phyloP scores from a whole-genome alignment of 441 rosid species.

The Brassica hybrid region DNA sequence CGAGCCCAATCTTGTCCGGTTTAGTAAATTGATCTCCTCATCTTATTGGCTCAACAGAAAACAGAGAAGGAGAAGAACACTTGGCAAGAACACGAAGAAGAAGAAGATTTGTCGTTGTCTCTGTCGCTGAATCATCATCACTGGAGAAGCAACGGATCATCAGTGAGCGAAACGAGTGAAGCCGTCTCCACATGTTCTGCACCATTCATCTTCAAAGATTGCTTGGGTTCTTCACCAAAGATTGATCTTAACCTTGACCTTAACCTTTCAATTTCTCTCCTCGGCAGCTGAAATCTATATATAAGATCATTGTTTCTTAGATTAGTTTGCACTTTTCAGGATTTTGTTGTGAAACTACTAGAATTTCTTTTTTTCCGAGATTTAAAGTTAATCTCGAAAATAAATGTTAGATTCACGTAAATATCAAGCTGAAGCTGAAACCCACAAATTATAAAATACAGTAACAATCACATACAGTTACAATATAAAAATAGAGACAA shows the following conservation, averaged over 20 bases:
- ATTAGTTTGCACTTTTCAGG: slow-evolving; percentile 28
- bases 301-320: slow-evolving; percentile 11
- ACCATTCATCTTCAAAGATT: slow-evolving; percentile 48
- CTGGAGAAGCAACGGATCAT: slow-evolving; percentile 59
- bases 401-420: slow-evolving; percentile 3
- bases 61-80: slow-evolving; percentile 32
- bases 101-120: slow-evolving; percentile 60
- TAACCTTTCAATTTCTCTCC: slow-evolving; percentile 86
- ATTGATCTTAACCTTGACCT: slow-evolving; percentile 60
- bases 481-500: not conserved
- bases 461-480: not conserved
- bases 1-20: slow-evolving; percentile 16
- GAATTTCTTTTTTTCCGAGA: slow-evolving; percentile 7
- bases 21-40: not conserved
- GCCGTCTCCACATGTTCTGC: slow-evolving; percentile 55
- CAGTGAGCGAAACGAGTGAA: slow-evolving; percentile 73
- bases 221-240: slow-evolving; percentile 47
- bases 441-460: too few relatives aligned
- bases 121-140: slow-evolving; percentile 55
- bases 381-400: slow-evolving; percentile 19
- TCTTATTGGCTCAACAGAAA: slow-evolving; percentile 40
- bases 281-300: slow-evolving; percentile 47
- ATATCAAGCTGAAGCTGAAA: too few relatives aligned
- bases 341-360: slow-evolving; percentile 7
- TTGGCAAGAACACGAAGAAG: slow-evolving; percentile 43